Base-by-base conservation (phyloP, 768 basidiomycete genomes). In the Leccinum disarticulatum region DNA sequence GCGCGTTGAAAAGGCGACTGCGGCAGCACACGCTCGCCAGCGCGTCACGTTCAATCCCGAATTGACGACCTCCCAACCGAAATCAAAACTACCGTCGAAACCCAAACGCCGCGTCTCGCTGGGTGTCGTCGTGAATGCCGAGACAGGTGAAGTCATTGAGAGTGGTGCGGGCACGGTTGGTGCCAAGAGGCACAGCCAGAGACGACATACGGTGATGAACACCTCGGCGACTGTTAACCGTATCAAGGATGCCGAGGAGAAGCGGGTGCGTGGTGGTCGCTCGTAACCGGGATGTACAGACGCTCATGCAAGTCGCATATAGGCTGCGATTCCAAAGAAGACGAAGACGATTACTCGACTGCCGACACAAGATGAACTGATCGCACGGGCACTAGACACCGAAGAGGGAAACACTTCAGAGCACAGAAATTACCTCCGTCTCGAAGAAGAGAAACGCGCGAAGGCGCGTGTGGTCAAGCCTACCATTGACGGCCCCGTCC, bases 361-460 rank as follows among this genome's bases (percentile, higher is more conserved):
- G 6, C 81, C 79, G 48, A 91, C 91, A 0, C 93, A 95, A 67
- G 88, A 83, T n/a, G 90, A 95, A 66, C 81, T 95, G 8, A 88
- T 95, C 58, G 86, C 85, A 2, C 84, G 84, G 7, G 93, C 93
- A 0, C 82, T 95, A 17, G 90, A 93, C 66, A 91, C 87, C 55
- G 93, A 95, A 72, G 93, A 93, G 72, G 86, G 87, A 0, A 95
- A 95, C 69, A 85, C 87, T 22, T 79, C 80, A 6, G 87, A 91
- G 51, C 90, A 95, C 62, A 79, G 83, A 36, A 83, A 93, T 64
- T 95, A 94, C 68, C 83, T 95, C 30, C 82, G 80, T 53, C 73
- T 85, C 2, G 93, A 95, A 65, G 92, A 91, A 67, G 91, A 92
- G 73, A 92, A 90, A 64, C 84, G 91, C 8, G 85, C 83, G 67